A percentile compares a stretch with the other conserved stretches of the same genome.
phyloP scores from a whole-genome alignment of 2,329 filamentous ascomycete genomes.

The Decorospora gaudefroyi region DNA sequence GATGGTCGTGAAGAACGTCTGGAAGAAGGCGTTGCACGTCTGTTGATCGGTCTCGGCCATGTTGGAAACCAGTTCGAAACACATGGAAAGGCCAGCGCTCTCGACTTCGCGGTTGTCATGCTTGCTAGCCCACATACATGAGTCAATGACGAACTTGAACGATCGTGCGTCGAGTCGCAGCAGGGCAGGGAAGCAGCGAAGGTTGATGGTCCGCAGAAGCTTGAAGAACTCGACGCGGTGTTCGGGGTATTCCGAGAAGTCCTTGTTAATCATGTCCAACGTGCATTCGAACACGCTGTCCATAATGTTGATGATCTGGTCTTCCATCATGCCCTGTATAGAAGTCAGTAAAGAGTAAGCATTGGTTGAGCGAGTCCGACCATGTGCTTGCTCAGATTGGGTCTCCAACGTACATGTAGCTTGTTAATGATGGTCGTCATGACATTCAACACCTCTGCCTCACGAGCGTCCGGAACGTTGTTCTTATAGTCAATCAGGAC shows the following conservation, averaged over 20 bases:
- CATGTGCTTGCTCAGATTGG: slow-evolving; percentile 58
- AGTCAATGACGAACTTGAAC: slow-evolving; percentile 99
- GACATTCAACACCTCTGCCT: slow-evolving; percentile 94
- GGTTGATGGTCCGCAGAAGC: slow-evolving; percentile 89
- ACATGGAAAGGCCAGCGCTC: slow-evolving; percentile 96
- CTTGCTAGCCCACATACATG: slow-evolving; percentile 99
- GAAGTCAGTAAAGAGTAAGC: slow-evolving; percentile 26
- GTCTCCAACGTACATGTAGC: slow-evolving; percentile 79
- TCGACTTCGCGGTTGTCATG: slow-evolving; percentile 99
- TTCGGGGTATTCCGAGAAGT: slow-evolving; percentile 98
- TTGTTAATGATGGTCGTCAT: slow-evolving; percentile 98
- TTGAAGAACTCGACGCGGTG: slow-evolving; percentile 99
- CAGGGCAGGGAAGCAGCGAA: slow-evolving; percentile 94
- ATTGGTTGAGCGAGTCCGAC: slow-evolving; percentile 37
- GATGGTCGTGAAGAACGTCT: slow-evolving; percentile 94
- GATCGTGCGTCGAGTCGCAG: slow-evolving; percentile 93
- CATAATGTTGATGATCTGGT: slow-evolving; percentile 96
- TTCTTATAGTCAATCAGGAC: slow-evolving; percentile 95
- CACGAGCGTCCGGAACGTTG: slow-evolving; percentile 92
- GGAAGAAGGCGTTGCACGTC: slow-evolving; percentile 95
- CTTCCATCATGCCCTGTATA: slow-evolving; percentile 85
- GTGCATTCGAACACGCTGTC: slow-evolving; percentile 99
- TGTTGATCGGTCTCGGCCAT: slow-evolving; percentile 87
- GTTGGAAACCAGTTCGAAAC: slow-evolving; percentile 94
- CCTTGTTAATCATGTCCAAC: slow-evolving; percentile 99